Conservation (phyloP, 169 alveolate species). For the Plasmodium inui region DNA sequence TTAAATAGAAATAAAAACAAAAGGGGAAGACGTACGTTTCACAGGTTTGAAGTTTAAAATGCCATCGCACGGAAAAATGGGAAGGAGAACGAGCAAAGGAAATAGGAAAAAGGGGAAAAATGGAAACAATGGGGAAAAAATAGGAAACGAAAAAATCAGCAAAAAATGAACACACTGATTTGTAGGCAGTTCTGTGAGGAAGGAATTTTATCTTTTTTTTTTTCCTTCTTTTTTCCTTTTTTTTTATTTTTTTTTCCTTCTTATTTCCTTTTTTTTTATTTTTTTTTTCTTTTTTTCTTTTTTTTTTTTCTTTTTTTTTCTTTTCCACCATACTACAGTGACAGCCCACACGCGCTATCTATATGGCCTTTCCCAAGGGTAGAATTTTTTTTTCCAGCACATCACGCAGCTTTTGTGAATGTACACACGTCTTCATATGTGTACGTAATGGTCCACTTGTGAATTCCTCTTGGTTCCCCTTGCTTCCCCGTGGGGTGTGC, state of each 20-base stretch:
- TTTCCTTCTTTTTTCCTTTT: neutral
- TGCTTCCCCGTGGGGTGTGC: neutral
- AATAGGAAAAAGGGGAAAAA: neutral
- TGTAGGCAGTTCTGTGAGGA: slow-evolving; percentile 27
- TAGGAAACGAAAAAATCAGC: neutral
- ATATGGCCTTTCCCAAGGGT: neutral
- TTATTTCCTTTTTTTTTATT: neutral
- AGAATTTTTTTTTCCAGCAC: neutral
- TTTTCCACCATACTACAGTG: slow-evolving; percentile 1
- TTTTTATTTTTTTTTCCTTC: neutral
- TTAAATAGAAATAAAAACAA: slow-evolving; percentile 39
- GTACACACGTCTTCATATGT: neutral
- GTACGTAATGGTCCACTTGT: neutral
- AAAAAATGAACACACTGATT: slow-evolving; percentile 3
- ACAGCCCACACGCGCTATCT: neutral
- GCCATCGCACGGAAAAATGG: slow-evolving; percentile 3
- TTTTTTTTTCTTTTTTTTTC: neutral
- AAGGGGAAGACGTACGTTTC: neutral
- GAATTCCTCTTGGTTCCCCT: neutral
- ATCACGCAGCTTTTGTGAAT: neutral
- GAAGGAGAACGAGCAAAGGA: neutral
- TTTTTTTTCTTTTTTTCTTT: neutral
- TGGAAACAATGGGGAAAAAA: neutral
- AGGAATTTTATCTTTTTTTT: slow-evolving; percentile 7
- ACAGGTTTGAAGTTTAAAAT: slow-evolving; percentile 9